phyloP scores from a whole-genome alignment of 208 protist genomes.

The Trypanosoma brucei region DNA sequence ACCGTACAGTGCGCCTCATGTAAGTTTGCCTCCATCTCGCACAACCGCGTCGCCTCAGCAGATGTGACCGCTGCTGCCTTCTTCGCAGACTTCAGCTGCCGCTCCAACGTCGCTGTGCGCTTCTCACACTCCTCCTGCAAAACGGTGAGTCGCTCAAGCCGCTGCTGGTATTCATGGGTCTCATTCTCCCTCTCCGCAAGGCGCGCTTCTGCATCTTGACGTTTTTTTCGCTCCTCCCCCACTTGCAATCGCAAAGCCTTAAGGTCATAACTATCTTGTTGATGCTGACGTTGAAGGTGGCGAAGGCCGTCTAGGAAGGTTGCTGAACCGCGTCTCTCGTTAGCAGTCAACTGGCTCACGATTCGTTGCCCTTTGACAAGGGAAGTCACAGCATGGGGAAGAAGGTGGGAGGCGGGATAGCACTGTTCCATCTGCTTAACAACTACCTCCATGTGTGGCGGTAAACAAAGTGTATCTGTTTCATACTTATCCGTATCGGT shows the following conservation, averaged over 20 bases:
- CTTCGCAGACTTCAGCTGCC: conserved; percentile 38
- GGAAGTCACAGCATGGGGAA: conserved; percentile 11
- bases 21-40: conserved; percentile 53
- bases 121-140: conserved; percentile 31
- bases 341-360: neutral
- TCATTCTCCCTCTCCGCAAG: conserved; percentile 27
- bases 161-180: conserved; percentile 17
- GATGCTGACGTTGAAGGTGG: conserved; percentile 10
- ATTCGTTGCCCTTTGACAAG: conserved; percentile 3
- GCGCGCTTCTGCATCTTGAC: conserved; percentile 6
- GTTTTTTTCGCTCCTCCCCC: conserved; percentile 12
- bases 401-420: conserved; percentile 1
- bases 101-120: conserved; percentile 30
- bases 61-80: conserved; percentile 43
- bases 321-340: conserved; percentile 3
- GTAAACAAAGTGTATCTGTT: neutral
- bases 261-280: conserved; percentile 8
- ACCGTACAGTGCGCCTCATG: conserved; percentile 30
- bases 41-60: conserved; percentile 38
- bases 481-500: neutral
- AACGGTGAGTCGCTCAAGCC: conserved; percentile 15
- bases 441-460: conserved; percentile 12
- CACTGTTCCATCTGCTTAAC: conserved; percentile 15
- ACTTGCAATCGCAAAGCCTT: conserved; percentile 13
- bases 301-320: conserved; percentile 22